These are phyloP conservation scores for Trichophyton simii DNA, from an alignment of 2,329 filamentous ascomycete species.

Conservation along the genomic window DNA sequence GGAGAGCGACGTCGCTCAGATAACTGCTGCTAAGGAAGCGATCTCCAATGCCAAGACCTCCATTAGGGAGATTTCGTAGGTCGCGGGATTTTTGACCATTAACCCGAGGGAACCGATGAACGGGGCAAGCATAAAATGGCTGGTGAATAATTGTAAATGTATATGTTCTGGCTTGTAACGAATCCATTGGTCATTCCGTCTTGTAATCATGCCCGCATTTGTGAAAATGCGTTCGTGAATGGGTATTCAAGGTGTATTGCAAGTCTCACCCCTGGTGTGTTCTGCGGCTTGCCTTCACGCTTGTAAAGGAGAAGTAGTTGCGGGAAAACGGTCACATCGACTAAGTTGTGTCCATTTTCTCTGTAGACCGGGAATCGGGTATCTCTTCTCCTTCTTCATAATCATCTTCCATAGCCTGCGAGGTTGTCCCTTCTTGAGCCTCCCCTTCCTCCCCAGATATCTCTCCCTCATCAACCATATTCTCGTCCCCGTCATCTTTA, in stretches of 20 bases:
- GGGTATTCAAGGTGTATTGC: too few species aligned
- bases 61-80: conserved; percentile 28
- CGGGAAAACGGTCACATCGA: not conserved
- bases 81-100: not conserved
- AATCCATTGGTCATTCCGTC: not conserved
- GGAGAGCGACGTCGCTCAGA: conserved; percentile 30
- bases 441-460: conserved; percentile 26
- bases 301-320: not conserved
- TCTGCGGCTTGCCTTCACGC: not conserved
- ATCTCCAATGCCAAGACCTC: conserved; percentile 29
- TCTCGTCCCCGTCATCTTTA: conserved; percentile 43
- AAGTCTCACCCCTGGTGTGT: too few species aligned
- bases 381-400: conserved; percentile 40
- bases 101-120: too few species aligned
- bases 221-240: too few species aligned
- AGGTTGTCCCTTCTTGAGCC: conserved; percentile 27
- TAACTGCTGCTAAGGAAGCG: conserved; percentile 32
- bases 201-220: not conserved
- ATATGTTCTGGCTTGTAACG: not conserved
- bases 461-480: conserved; percentile 45
- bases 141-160: not conserved
- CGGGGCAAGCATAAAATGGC: not conserved
- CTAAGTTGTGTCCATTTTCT: conserved; percentile 55
- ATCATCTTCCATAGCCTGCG: conserved; percentile 48
- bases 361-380: conserved; percentile 35